Conservation (phyloP, 768 basidiomycete genomes). For the Clitopilus hobsonii region DNA sequence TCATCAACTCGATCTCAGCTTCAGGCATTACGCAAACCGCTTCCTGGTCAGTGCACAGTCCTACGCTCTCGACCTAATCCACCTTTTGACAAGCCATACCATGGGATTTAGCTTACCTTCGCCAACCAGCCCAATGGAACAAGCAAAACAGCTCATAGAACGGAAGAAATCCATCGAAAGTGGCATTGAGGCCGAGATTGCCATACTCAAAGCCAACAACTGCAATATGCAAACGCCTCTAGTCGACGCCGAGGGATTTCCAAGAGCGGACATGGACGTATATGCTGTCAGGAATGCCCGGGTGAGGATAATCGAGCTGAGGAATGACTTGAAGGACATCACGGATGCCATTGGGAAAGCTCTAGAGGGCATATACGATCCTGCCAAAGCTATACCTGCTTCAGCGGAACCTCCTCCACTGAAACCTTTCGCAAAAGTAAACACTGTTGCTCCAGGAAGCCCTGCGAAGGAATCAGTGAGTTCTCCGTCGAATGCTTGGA, state of each 20-base stretch:
- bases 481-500: conserved; percentile 1
- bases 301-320: conserved; percentile 70
- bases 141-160: conserved; percentile 60
- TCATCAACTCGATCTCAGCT: neutral
- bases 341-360: conserved; percentile 65
- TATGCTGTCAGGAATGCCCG: conserved; percentile 74
- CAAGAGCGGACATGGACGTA: conserved; percentile 81
- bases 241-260: conserved; percentile 86
- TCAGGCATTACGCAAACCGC: neutral
- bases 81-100: neutral
- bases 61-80: neutral
- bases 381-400: conserved; percentile 18
- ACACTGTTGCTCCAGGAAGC: conserved; percentile 73
- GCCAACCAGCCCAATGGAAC: conserved; percentile 42
- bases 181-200: conserved; percentile 58
- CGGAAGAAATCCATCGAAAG: conserved; percentile 70
- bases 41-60: neutral
- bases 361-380: conserved; percentile 67
- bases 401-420: conserved; percentile 10
- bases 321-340: conserved; percentile 69
- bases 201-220: conserved; percentile 59
- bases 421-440: conserved; percentile 74
- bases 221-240: conserved; percentile 69
- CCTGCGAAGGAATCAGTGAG: conserved; percentile 80
- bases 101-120: conserved; percentile 48